phyloP scores from a whole-genome alignment of 495 filamentous ascomycete genomes.

The Parmelia sp. region DNA sequence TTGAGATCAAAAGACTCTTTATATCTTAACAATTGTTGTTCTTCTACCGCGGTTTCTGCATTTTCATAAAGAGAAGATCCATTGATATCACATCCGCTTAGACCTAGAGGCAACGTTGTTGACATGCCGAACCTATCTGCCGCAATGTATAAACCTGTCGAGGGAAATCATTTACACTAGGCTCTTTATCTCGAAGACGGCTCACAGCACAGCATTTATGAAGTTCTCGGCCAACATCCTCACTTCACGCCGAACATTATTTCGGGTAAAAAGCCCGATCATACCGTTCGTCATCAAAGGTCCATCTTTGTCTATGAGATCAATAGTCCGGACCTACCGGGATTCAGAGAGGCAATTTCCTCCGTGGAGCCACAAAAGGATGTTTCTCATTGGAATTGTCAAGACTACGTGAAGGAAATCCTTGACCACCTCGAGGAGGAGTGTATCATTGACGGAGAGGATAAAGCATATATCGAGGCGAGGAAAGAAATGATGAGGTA shows the following conservation, averaged over 20 bases:
- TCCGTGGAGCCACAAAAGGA: not conserved
- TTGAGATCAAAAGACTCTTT: too few relatives aligned
- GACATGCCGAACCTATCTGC: not conserved
- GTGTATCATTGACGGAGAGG: slow-evolving; percentile 1
- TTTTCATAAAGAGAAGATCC: too few relatives aligned
- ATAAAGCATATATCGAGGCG: not conserved
- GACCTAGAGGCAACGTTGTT: not conserved
- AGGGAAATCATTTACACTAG: slow-evolving; percentile 1
- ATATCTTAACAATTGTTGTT: too few relatives aligned
- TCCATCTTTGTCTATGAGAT: slow-evolving; percentile 1
- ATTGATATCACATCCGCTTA: too few relatives aligned
- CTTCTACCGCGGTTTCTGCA: too few relatives aligned
- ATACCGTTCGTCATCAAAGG: not conserved
- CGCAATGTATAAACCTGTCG: not conserved
- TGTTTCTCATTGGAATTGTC: slow-evolving; percentile 2
- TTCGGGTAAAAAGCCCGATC: not conserved
- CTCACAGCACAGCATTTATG: not conserved
- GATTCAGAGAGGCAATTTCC: not conserved
- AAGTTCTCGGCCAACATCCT: not conserved
- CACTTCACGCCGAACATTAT: not conserved
- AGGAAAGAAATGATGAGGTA: not conserved
- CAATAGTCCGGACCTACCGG: not conserved
- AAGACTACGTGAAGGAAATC: not conserved
- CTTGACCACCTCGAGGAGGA: not conserved
- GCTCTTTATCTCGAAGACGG: not conserved